Conservation (phyloP, 768 basidiomycete genomes). For the Russula abietina region DNA sequence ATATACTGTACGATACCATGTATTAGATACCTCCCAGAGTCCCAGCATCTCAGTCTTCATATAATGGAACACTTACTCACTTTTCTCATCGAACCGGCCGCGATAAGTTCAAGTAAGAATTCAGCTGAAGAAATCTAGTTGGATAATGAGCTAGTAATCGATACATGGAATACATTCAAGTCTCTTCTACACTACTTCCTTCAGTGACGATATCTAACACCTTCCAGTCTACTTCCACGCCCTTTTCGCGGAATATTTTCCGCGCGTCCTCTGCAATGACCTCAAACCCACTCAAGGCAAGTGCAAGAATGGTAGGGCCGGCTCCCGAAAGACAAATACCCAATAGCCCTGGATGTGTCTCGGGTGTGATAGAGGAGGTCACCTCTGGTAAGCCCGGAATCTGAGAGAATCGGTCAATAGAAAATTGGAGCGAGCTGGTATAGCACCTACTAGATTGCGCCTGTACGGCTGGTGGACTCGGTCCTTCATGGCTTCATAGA, state of each 20-base stretch:
- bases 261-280: conserved; percentile 78
- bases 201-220: conserved; percentile 58
- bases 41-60: not conserved
- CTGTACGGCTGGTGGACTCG: conserved; percentile 96
- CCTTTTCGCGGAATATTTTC: conserved; percentile 60
- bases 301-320: conserved; percentile 93
- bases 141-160: not conserved
- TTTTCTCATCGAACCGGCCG: not conserved
- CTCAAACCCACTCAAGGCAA: conserved; percentile 82
- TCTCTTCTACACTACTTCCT: conserved; percentile 33
- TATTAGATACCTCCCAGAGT: conserved; percentile 6
- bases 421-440: not conserved
- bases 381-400: conserved; percentile 95
- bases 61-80: not conserved
- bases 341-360: conserved; percentile 87
- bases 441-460: conserved; percentile 61
- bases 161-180: not conserved
- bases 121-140: not conserved
- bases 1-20: conserved; percentile 4
- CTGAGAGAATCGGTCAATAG: conserved; percentile 36
- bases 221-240: conserved; percentile 87
- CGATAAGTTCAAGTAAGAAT: not conserved
- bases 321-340: conserved; percentile 98
- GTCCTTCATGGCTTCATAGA: conserved; percentile 99
- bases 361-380: conserved; percentile 79